These are phyloP conservation scores for Plasmodium ovale DNA, from an alignment of 169 alveolate genomes.

Conservation along the genomic window DNA sequence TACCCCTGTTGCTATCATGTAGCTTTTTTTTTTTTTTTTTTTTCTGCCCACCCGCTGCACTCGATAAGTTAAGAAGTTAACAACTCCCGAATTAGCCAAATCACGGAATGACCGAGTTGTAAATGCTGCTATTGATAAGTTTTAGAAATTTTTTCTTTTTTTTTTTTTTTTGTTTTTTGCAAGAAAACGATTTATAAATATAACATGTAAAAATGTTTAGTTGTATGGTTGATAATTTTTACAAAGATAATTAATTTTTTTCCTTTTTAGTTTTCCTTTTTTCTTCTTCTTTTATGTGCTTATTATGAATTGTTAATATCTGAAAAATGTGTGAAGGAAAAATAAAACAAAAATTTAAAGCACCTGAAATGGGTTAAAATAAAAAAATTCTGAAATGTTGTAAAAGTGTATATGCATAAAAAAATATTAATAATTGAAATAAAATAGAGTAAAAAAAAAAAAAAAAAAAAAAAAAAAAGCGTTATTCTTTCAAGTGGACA, in stretches of 20 bases:
- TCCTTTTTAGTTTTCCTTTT: background rate
- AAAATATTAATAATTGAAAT: background rate
- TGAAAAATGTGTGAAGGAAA: slow-evolving; percentile 3
- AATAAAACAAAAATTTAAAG: background rate
- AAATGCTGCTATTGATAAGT: background rate
- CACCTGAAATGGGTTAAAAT: background rate
- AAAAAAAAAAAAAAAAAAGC: background rate
- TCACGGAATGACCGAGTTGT: background rate
- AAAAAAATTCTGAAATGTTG: background rate
- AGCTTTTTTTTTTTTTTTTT: background rate
- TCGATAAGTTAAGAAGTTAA: background rate
- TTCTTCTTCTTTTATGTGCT: slow-evolving; percentile 2
- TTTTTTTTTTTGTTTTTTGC: background rate
- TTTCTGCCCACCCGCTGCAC: background rate
- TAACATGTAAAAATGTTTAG: slow-evolving; percentile 7
- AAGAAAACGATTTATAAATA: background rate
- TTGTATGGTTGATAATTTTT: slow-evolving; percentile 17
- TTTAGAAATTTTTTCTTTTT: slow-evolving; percentile 27
- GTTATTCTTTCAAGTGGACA: background rate
- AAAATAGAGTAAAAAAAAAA: slow-evolving; percentile 18
- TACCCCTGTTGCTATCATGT: background rate
- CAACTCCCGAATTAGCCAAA: background rate
- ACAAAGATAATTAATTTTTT: background rate
- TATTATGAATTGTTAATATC: background rate
- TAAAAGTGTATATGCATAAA: background rate